Conservation (phyloP, 225 moss, liverwort and hornwort species). For the Sphagnum contortum region DNA sequence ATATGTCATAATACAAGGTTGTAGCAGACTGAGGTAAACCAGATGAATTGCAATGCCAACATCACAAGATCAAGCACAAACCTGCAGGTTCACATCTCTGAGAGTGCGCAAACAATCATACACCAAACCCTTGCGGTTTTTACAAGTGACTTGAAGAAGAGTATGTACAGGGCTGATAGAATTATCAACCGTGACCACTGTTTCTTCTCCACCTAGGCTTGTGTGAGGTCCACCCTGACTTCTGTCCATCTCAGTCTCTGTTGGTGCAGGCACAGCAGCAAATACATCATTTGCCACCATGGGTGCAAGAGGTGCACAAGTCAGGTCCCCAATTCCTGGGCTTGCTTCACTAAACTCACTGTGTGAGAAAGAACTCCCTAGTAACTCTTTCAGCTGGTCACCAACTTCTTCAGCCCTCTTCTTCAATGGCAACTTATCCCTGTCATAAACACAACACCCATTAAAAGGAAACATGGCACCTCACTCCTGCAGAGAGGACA, state of each 20-base stretch:
- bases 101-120: slow-evolving; percentile 63
- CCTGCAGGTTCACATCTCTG: slow-evolving; percentile 49
- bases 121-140: slow-evolving; percentile 49
- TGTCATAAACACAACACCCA: slow-evolving; percentile 1
- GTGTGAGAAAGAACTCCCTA: slow-evolving; percentile 35
- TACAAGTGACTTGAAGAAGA: slow-evolving; percentile 52
- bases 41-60: neutral
- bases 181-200: slow-evolving; percentile 26
- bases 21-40: neutral
- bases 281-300: slow-evolving; percentile 51
- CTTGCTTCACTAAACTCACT: slow-evolving; percentile 33
- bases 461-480: neutral
- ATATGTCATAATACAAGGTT: neutral
- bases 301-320: slow-evolving; percentile 37
- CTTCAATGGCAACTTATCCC: slow-evolving; percentile 30
- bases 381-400: slow-evolving; percentile 33
- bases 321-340: slow-evolving; percentile 26
- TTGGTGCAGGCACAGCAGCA: slow-evolving; percentile 16
- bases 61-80: slow-evolving; percentile 1
- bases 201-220: slow-evolving; percentile 3
- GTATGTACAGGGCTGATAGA: slow-evolving; percentile 56
- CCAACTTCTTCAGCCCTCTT: slow-evolving; percentile 34
- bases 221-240: neutral
- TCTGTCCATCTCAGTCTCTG: slow-evolving; percentile 14
- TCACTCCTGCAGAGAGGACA: neutral